Evolutionary conservation across 106 monocot species (phyloP), one percentile per base, ranked within the genome.

Genomic region (Apostasia ramifera): DNA sequence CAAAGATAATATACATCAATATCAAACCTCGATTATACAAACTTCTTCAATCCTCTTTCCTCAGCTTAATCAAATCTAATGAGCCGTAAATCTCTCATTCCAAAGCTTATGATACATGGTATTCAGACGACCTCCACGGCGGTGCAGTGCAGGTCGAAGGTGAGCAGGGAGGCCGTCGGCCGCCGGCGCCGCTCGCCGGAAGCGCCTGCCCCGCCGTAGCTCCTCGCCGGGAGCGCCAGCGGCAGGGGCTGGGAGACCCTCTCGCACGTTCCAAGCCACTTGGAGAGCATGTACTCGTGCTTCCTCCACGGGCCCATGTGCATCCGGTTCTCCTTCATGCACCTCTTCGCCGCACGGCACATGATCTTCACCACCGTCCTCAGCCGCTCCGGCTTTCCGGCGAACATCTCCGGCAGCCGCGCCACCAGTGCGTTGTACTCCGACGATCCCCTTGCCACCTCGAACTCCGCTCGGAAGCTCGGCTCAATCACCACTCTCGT

Each of bases 261-360:
- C 68, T 89, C 85, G 59, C 71, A 85, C 12, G 86, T 59, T 40
- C 73, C 74, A 10, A 85, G 71, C 93, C 93, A 98, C 55, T 98
- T 98, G 44, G 87, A 70, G 53, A 73, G 73, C 98, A 98, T 90
- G 80, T 98, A 93, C 80, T 87, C 80, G 72, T 81, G 81, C 83
- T 90, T 92, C 78, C 92, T 67, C 92, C 98, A 98, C 2, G 97
- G 97, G 0, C 66, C 84, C 85, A 98, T 80, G 53, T 93, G 90
- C 93, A 98, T 87, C 71, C 66, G 77, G 75, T 93, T 98, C 45
- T 98, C 98, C 81, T 88, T 90, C 87, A 85, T 83, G 83, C 92
- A 90, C 63, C 74, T 76, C 87, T 98, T 87, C 42, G 85, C 98
- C 6, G 90, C 89, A 1, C 60, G 73, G 70, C 90, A 98, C 65